phyloP scores from a whole-genome alignment of 257 asterid genomes.

The Handroanthus guayacan region DNA sequence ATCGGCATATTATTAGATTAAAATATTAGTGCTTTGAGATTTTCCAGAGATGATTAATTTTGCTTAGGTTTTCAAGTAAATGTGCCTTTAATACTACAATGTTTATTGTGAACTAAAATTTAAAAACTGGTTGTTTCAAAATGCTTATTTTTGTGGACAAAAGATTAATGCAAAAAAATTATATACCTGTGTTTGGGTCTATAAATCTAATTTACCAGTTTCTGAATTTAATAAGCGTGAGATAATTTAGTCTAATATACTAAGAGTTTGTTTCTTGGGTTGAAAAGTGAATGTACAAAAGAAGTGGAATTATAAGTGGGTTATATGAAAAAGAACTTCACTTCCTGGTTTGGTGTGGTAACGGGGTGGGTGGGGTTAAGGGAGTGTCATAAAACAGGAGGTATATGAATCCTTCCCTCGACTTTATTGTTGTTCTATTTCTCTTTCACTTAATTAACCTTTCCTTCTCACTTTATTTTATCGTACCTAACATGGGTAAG shows the following conservation, averaged over 20 bases:
- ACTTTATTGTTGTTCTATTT: not conserved
- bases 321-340: not conserved
- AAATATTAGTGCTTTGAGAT: not conserved
- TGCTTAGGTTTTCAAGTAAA: not conserved
- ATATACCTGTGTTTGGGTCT: too few species aligned
- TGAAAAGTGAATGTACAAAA: not conserved
- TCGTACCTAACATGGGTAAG: not conserved
- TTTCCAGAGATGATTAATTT: not conserved
- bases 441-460: not conserved
- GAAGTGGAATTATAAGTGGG: not conserved
- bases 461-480: conserved; percentile 6
- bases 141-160: not conserved
- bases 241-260: not conserved
- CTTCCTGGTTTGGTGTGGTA: too few species aligned
- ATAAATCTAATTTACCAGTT: not conserved
- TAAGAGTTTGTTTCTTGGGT: not conserved
- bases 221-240: not conserved
- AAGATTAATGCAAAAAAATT: too few species aligned
- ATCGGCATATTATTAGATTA: not conserved
- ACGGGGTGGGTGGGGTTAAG: not conserved
- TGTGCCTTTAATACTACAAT: not conserved
- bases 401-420: not conserved
- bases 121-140: not conserved
- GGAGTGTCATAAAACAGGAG: not conserved
- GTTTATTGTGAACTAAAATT: not conserved